Evolutionary conservation across 2,329 filamentous ascomycete genomes (phyloP).

Genomic region (Colletotrichum tropicale): DNA sequence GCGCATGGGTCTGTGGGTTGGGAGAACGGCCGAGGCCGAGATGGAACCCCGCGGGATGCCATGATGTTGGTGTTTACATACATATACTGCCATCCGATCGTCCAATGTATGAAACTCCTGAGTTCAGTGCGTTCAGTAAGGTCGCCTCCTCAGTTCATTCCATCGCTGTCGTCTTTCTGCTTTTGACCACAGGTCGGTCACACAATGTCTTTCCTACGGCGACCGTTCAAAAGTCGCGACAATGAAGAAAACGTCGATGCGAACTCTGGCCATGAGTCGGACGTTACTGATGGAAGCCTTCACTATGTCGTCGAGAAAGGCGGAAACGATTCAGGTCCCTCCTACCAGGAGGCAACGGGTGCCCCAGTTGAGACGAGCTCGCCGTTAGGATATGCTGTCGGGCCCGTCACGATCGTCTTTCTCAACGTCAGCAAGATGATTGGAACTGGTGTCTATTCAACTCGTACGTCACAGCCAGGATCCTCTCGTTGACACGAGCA

Average conservation of each 20-base stretch:
- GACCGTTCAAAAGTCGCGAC: neutral
- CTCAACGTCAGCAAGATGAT: constrained; percentile 68
- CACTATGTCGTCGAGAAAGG: constrained; percentile 8
- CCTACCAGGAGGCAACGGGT: constrained; percentile 35
- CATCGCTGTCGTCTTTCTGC: neutral
- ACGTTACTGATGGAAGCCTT: neutral
- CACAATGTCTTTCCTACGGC: neutral
- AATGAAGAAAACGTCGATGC: neutral
- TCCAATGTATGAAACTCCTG: neutral
- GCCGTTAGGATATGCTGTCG: constrained; percentile 65
- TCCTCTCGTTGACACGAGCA: neutral
- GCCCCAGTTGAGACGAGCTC: constrained; percentile 64
- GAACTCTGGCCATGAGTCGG: neutral
- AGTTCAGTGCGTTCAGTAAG: neutral
- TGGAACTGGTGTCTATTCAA: constrained; percentile 64
- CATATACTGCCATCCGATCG: neutral
- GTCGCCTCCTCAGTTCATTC: neutral
- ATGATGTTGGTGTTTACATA: neutral
- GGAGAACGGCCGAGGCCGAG: neutral
- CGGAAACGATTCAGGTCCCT: constrained; percentile 16
- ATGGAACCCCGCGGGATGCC: neutral
- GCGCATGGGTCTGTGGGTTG: neutral
- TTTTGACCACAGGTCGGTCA: neutral
- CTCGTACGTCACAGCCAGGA: constrained; percentile 39
- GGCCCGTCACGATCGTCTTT: constrained; percentile 59